Evolutionary conservation across 306 rosid genomes (phyloP), one percentile per base, ranked within the genome.

Genomic region (Herpetospermum pedunculosum): DNA sequence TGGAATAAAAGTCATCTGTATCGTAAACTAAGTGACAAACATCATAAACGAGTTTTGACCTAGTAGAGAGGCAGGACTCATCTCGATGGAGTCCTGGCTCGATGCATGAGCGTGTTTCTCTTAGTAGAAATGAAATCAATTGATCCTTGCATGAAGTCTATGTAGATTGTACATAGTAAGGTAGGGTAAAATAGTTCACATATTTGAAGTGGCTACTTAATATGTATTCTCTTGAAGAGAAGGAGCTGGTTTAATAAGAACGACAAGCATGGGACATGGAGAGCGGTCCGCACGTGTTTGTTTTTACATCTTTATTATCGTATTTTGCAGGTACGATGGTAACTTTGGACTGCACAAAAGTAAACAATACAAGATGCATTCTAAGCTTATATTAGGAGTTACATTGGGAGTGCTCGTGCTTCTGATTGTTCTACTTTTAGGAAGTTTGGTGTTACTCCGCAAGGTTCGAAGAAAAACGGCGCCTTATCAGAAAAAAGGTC

Each of bases 371-470:
- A 85, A 84, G 81, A 89, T 84, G 84, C 91, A 87, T 78, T 74
- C 84, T 74, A 81, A 83, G 81, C 64, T 91, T 82, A 76, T 91
- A 74, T 52, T 89, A 21, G 99, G 90, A 83, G 75, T 75, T 80
- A 83, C 90, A 34, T 76, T 88, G 50, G 99, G 96, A 48, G 85
- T 82, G 64, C 82, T 87, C 76, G 86, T 37, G 77, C 70, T 84
- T 81, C 83, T 91, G 13, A 38, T 60, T 35, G 13, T 87, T 71
- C 46, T 91, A 65, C 84, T 89, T 78, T 18, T 89, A 60, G 86
- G 81, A 76, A 86, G 88, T 89, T 83, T 89, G 58, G 47, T 88
- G 46, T 75, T 84, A 38, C 63, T 85, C 67, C 85, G 70, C 72
- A 75, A 73, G 63, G 77, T 76, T 74, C 87, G 80, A 53, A 81